Conservation (phyloP, 2,329 filamentous ascomycete genomes). For the Clonostachys byssicola region DNA sequence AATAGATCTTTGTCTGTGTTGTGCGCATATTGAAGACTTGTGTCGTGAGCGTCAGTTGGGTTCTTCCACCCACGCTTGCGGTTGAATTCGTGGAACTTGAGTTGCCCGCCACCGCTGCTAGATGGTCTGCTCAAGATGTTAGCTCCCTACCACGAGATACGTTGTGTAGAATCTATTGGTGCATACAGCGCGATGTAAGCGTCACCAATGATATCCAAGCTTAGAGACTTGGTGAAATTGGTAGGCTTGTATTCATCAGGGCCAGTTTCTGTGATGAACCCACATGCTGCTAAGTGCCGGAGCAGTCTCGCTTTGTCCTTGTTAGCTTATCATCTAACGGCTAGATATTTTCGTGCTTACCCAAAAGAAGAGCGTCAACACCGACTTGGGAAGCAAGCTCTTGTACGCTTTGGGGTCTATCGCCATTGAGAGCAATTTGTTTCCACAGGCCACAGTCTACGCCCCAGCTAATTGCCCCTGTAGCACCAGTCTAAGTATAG, state of each 20-base stretch:
- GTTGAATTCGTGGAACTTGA: conserved; percentile 13
- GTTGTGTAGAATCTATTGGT: too few species aligned
- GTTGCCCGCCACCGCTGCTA: conserved; percentile 1
- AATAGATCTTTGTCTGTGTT: conserved; percentile 21
- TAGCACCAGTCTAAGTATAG: conserved; percentile 6
- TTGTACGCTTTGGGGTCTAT: conserved; percentile 16
- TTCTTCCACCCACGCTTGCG: conserved; percentile 11
- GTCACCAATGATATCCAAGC: conserved; percentile 17
- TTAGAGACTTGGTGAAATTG: conserved; percentile 23
- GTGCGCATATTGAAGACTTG: conserved; percentile 19
- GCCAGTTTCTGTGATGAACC: conserved; percentile 22
- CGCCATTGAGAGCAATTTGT: conserved; percentile 21
- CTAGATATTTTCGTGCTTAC: conserved; percentile 8
- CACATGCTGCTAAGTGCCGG: conserved; percentile 27
- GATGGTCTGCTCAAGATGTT: conserved; percentile 6
- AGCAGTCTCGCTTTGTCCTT: conserved; percentile 14
- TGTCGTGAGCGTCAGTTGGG: conserved; percentile 13
- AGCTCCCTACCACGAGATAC: too few species aligned
- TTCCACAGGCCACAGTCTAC: conserved; percentile 26
- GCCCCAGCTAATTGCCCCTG: conserved; percentile 14
- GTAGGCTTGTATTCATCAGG: conserved; percentile 25
- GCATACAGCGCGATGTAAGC: conserved; percentile 15
- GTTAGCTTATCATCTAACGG: neutral
- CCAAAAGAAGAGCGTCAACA: conserved; percentile 17
- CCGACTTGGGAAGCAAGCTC: conserved; percentile 18